Evolutionary conservation across 2,329 filamentous ascomycete genomes (phyloP).

Genomic region (Chaetomium globosum): DNA sequence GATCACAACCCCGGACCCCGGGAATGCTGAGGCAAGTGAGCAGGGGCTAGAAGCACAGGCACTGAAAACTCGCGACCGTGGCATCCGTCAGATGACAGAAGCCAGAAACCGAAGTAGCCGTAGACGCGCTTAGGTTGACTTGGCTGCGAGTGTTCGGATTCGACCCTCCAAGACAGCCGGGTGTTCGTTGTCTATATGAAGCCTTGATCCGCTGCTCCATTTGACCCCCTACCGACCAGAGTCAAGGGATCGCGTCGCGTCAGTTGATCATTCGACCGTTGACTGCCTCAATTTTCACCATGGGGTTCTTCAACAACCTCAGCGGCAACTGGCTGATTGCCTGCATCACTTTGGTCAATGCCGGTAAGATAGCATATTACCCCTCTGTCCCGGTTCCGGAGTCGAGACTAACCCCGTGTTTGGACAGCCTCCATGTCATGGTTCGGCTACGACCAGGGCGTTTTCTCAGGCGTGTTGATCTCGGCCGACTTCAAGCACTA

Average conservation of each 20-base stretch:
- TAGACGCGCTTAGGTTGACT: conserved; percentile 13
- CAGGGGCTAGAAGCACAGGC: neutral
- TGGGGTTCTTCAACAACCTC: conserved; percentile 19
- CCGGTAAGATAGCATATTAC: conserved; percentile 4
- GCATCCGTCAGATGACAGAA: conserved; percentile 17
- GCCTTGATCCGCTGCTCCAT: neutral
- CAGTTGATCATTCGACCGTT: neutral
- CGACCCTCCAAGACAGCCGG: neutral
- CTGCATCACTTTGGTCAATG: conserved; percentile 23
- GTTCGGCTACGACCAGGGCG: conserved; percentile 22
- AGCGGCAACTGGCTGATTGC: conserved; percentile 23
- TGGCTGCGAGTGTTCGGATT: neutral
- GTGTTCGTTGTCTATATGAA: conserved; percentile 13
- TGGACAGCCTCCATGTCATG: conserved; percentile 17
- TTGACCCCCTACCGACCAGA: neutral
- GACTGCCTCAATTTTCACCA: neutral
- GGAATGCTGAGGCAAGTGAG: conserved; percentile 8
- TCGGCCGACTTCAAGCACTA: conserved; percentile 22
- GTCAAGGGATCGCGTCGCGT: neutral
- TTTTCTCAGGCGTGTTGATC: conserved; percentile 22
- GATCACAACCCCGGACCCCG: conserved; percentile 5
- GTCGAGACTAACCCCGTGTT: neutral
- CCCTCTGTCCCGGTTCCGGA: neutral
- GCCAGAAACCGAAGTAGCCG: neutral
- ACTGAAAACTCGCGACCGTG: neutral